A percentile compares a stretch with the other conserved stretches of the same genome.
phyloP scores from a whole-genome alignment of 306 rosid genomes.

The Neltuma alba region DNA sequence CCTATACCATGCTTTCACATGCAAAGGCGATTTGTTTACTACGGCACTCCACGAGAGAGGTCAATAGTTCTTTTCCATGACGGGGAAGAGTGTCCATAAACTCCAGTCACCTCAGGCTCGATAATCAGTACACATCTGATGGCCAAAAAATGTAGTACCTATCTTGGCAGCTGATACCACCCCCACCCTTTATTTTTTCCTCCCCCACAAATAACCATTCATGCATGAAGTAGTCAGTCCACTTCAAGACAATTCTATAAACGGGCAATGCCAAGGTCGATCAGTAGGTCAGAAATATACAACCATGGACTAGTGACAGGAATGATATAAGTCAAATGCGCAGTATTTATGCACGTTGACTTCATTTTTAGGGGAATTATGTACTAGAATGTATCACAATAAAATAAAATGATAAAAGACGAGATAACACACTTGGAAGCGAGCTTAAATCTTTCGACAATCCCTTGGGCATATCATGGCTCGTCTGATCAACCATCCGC shows the following conservation, averaged over 20 bases:
- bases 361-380: neutral
- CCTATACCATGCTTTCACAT: conserved; percentile 1
- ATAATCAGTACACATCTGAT: neutral
- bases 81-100: neutral
- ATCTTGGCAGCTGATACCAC: neutral
- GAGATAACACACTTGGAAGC: conserved; percentile 51
- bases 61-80: too few relatives aligned
- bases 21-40: neutral
- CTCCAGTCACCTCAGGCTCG: conserved; percentile 21
- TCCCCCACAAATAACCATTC: neutral
- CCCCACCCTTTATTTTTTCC: too few relatives aligned
- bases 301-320: conserved; percentile 23
- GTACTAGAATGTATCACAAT: conserved; percentile 3
- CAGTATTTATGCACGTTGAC: conserved; percentile 14
- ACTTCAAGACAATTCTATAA: neutral
- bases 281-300: conserved; percentile 12
- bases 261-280: neutral
- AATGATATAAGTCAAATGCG: conserved; percentile 19
- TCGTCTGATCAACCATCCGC: conserved; percentile 41
- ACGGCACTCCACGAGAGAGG: neutral
- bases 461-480: conserved; percentile 41
- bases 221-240: neutral
- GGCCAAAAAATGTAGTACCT: neutral
- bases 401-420: conserved; percentile 20
- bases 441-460: conserved; percentile 46